These are phyloP conservation scores for Echites panduratus DNA, from an alignment of 257 asterid species.

Conservation along the genomic window DNA sequence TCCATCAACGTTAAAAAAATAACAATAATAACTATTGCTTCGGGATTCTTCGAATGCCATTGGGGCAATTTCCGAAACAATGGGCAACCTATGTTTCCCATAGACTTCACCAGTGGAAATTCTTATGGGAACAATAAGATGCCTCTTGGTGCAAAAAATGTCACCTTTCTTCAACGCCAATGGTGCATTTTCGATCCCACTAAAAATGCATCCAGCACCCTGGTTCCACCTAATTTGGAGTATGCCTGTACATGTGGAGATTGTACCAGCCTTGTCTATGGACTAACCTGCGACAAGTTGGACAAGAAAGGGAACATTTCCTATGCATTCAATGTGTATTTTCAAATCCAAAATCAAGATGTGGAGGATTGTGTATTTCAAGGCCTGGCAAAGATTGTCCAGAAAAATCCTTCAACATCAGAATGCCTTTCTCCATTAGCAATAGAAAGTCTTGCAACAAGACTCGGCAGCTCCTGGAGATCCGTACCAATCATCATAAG, in stretches of 20 bases:
- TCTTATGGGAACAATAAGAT: no score
- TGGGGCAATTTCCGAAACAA: conserved; percentile 49
- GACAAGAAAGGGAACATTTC: conserved; percentile 24
- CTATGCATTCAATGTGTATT: conserved; percentile 44
- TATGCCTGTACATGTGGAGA: conserved; percentile 28
- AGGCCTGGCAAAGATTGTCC: conserved; percentile 30
- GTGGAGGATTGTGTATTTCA: conserved; percentile 23
- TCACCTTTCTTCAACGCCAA: conserved; percentile 2
- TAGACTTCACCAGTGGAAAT: conserved; percentile 41
- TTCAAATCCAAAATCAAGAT: conserved; percentile 34
- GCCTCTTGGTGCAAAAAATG: conserved; percentile 39
- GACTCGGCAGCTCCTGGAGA: background rate
- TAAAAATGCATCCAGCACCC: background rate
- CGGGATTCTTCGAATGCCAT: conserved; percentile 45
- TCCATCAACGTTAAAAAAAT: no score
- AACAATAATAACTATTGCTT: no score
- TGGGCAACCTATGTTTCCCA: conserved; percentile 50
- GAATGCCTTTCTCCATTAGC: conserved; percentile 24
- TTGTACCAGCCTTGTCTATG: conserved; percentile 34
- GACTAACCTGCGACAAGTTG: conserved; percentile 36
- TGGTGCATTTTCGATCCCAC: conserved; percentile 22
- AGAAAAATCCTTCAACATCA: conserved; percentile 24
- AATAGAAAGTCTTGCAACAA: conserved; percentile 7
- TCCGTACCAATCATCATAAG: background rate
- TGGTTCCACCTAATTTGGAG: rapidly evolving